Evolutionary conservation across 345 rosid genomes (phyloP).

Genomic region (Diplotaxis tenuifolia): DNA sequence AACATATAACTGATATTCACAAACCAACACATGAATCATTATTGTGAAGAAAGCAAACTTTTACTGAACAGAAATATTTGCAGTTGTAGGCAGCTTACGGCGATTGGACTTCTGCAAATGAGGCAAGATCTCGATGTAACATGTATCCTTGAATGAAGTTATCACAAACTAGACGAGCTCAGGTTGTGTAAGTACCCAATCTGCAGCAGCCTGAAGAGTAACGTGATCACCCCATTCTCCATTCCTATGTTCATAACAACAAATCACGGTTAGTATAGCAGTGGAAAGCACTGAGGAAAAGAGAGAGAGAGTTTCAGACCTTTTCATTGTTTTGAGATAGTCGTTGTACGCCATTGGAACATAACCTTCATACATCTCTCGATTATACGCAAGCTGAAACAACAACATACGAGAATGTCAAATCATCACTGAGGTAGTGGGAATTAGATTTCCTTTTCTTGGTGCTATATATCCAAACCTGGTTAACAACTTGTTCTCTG

Average conservation of each 20-base stretch:
- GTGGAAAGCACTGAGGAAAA: too few species aligned
- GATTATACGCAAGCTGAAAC: slow-evolving; percentile 38
- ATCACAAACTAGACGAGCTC: slow-evolving; percentile 43
- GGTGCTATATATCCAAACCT: slow-evolving; percentile 43
- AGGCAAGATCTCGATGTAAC: slow-evolving; percentile 88
- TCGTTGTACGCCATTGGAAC: slow-evolving; percentile 68
- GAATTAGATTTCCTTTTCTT: neutral
- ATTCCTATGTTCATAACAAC: slow-evolving; percentile 24
- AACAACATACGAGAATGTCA: slow-evolving; percentile 1
- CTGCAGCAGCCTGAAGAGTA: slow-evolving; percentile 43
- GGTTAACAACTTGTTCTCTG: slow-evolving; percentile 65
- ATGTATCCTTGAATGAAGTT: slow-evolving; percentile 90
- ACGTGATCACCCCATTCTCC: slow-evolving; percentile 50
- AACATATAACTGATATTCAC: slow-evolving; percentile 65
- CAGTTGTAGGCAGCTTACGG: slow-evolving; percentile 42
- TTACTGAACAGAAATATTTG: neutral
- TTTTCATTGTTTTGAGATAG: slow-evolving; percentile 66
- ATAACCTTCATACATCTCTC: slow-evolving; percentile 63
- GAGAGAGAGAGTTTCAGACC: slow-evolving; percentile 32
- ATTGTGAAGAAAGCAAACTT: neutral
- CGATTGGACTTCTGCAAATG: slow-evolving; percentile 57
- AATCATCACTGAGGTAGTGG: neutral
- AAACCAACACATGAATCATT: neutral
- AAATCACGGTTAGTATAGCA: too few species aligned
- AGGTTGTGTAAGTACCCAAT: slow-evolving; percentile 27